Evolutionary conservation across 2,329 filamentous ascomycete genomes (phyloP).

Genomic region (Alternaria triticina): DNA sequence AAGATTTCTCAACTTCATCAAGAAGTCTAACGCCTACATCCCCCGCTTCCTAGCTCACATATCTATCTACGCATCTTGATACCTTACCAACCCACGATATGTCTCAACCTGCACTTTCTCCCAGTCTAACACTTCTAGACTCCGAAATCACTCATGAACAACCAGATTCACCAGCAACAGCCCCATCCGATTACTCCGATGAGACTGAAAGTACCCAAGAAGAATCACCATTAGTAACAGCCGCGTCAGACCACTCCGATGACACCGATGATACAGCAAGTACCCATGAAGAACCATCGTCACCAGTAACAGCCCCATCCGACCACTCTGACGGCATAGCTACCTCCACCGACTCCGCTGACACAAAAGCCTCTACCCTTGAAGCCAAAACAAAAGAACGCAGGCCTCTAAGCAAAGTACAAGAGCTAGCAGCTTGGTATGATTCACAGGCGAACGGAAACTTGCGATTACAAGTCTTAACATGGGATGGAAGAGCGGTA

Average conservation of each 20-base stretch:
- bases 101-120: accelerated
- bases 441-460: background rate
- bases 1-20: background rate
- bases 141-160: background rate
- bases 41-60: background rate
- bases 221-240: background rate
- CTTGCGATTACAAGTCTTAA: background rate
- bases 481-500: background rate
- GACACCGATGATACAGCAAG: background rate
- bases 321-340: background rate
- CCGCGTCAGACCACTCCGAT: background rate
- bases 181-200: background rate
- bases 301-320: background rate
- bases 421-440: background rate
- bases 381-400: background rate
- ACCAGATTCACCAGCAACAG: background rate
- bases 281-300: background rate
- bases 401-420: background rate
- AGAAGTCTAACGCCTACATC: accelerated
- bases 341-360: background rate
- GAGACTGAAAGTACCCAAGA: background rate
- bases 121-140: background rate
- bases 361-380: too few relatives aligned
- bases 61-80: background rate
- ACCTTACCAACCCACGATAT: background rate